Base-by-base conservation (phyloP, 2,329 filamentous ascomycete species). In the Beauveria scarabaeidicola region DNA sequence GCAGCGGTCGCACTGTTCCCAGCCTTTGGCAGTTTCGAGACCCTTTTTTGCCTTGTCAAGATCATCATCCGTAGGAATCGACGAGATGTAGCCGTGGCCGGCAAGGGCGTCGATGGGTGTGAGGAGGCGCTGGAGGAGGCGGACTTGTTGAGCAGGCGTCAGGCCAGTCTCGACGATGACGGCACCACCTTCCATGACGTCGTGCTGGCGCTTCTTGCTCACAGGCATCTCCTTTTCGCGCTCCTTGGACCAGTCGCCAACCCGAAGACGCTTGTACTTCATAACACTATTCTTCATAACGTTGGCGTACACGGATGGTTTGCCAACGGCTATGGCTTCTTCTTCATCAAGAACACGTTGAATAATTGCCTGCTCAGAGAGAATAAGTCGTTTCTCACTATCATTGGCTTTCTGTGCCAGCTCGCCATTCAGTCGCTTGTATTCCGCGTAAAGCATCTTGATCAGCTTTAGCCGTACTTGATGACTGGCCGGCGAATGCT, bases 1-100 rank as follows among this genome's bases (percentile, higher is more conserved):
- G 73, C 94, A 99, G 21, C 94, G 87, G 68, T 96, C 92, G 67
- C 94, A 99, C 53, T 85, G 81, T 74, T 99, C 94, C 80, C 87
- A 96, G 52, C 90, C 90, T 56, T 84, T 81, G 13, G 88, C 83
- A 8, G 84, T 78, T 52, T 83, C 77, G 0, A 90, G 79, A 0
- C 86, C 90, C 47, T 81, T 78, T 38, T 77, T 82, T 0, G 90
- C 87, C 54, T 81, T 78, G 55, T 81, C 76, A 19, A 97, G 82
- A 19, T 90, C 87, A 8, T 81, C 79, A 1, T 81, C 76, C 0
- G 82, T 81, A 0, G 92, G 92, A 1, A 86, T 74, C 5, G 71
- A 74, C 0, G 86, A 82, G 23, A 97, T 85, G 70, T 97, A 97
- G 19, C 90, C 91, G 69, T 86, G 82, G 6, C 79, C 71, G 6